Percentiles rank a stretch among this genome's conserved stretches.
phyloP scores from a whole-genome alignment of 1,284 basidiomycete genomes.

The Polyporus tsugae region DNA sequence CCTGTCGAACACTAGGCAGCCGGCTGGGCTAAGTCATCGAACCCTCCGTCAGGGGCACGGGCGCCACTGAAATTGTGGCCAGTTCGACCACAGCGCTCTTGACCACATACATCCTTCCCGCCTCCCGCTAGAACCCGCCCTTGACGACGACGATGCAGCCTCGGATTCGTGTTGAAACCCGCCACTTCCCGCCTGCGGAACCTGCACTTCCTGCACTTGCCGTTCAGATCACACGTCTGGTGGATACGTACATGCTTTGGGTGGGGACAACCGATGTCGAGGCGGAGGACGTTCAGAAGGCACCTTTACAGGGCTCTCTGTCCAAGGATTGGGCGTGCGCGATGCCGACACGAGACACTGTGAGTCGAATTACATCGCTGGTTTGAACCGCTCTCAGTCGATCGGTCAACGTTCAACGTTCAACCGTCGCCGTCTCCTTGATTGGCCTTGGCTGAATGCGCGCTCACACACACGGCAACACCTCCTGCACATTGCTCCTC shows the following conservation, averaged over 20 bases:
- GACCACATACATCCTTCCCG: background rate
- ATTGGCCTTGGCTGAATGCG: constrained; percentile 23
- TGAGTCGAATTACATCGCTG: constrained; percentile 29
- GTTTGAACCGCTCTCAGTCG: background rate
- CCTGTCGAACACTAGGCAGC: background rate
- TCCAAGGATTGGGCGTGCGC: constrained; percentile 86
- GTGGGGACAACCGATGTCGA: constrained; percentile 65
- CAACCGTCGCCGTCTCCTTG: constrained; percentile 3
- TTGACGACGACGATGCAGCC: constrained; percentile 15
- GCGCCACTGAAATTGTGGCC: constrained; percentile 1
- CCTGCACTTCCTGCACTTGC: constrained; percentile 64
- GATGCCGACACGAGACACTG: constrained; percentile 68
- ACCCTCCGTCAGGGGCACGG: background rate
- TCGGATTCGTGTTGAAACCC: constrained; percentile 47
- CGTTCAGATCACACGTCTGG: constrained; percentile 74
- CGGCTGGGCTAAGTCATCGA: constrained; percentile 7
- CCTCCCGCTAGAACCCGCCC: background rate
- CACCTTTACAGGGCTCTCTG: constrained; percentile 61
- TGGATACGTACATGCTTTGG: constrained; percentile 86
- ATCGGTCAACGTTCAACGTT: background rate
- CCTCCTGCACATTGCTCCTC: constrained; percentile 11
- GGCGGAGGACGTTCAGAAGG: constrained; percentile 57
- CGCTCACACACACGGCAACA: constrained; percentile 21
- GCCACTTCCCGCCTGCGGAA: constrained; percentile 55
- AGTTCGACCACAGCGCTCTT: background rate